These are phyloP conservation scores for Hygrophorus russula DNA, from an alignment of 768 basidiomycete genomes.

Conservation along the genomic window DNA sequence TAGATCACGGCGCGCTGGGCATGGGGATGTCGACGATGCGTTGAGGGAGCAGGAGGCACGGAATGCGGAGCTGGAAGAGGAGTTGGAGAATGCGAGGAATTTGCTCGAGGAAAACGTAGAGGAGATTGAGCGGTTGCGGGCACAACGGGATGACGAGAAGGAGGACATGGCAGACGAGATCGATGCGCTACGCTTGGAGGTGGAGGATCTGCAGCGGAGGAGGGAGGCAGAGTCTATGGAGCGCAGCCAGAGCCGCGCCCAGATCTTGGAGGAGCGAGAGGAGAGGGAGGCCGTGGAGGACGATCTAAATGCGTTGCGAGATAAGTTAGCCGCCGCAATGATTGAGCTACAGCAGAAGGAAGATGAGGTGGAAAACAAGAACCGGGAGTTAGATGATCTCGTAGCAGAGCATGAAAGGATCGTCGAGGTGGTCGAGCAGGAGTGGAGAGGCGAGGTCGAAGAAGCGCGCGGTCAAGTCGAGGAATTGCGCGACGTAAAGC, in stretches of 20 bases:
- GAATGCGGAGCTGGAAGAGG: slow-evolving; percentile 61
- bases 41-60: slow-evolving; percentile 47
- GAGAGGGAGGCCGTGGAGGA: slow-evolving; percentile 74
- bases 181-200: slow-evolving; percentile 48
- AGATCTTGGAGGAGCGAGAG: slow-evolving; percentile 60
- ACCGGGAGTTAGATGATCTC: slow-evolving; percentile 68
- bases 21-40: slow-evolving; percentile 35
- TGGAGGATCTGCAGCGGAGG: slow-evolving; percentile 55
- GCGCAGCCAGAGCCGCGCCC: slow-evolving; percentile 62
- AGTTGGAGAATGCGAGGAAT: slow-evolving; percentile 58
- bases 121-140: slow-evolving; percentile 59
- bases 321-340: slow-evolving; percentile 67
- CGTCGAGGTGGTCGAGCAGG: slow-evolving; percentile 63
- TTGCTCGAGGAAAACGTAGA: slow-evolving; percentile 75
- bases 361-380: slow-evolving; percentile 75
- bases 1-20: slow-evolving; percentile 32
- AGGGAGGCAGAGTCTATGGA: slow-evolving; percentile 55
- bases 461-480: slow-evolving; percentile 71
- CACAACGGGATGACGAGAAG: slow-evolving; percentile 56
- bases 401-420: slow-evolving; percentile 64
- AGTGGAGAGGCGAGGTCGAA: slow-evolving; percentile 84
- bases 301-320: slow-evolving; percentile 58
- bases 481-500: slow-evolving; percentile 61
- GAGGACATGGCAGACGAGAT: slow-evolving; percentile 60
- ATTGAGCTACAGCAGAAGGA: slow-evolving; percentile 83